These are phyloP conservation scores for Galerina sulciceps DNA, from an alignment of 768 basidiomycete species.

Conservation along the genomic window DNA sequence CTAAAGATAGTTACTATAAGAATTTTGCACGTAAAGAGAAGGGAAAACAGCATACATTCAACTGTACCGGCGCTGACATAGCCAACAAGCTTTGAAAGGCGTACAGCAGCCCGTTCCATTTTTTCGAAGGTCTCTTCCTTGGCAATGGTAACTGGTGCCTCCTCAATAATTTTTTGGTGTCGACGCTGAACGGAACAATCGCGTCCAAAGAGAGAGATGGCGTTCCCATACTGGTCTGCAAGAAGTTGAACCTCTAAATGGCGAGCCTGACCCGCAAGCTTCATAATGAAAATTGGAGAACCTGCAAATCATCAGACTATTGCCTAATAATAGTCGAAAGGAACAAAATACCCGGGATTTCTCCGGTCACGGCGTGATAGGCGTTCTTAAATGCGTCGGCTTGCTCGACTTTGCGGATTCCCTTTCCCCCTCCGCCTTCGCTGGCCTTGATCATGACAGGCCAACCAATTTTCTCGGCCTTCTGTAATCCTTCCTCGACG, in stretches of 20 bases:
- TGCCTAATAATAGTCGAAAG: constrained; percentile 10
- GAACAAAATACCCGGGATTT: constrained; percentile 83
- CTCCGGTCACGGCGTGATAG: constrained; percentile 90
- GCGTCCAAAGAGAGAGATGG: constrained; percentile 97
- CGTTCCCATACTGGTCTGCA: constrained; percentile 99
- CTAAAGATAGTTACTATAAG: constrained; percentile 39
- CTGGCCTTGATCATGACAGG: constrained; percentile 99
- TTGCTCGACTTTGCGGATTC: constrained; percentile 92
- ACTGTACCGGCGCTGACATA: constrained; percentile 99
- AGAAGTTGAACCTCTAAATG: constrained; percentile 98
- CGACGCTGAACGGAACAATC: constrained; percentile 99
- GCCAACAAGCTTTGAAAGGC: constrained; percentile 97
- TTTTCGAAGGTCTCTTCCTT: constrained; percentile 89
- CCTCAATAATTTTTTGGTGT: constrained; percentile 99
- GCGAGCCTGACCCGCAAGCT: constrained; percentile 95
- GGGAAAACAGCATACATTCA: constrained; percentile 68
- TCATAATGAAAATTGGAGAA: constrained; percentile 99
- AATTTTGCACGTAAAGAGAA: constrained; percentile 3
- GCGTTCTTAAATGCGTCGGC: constrained; percentile 92
- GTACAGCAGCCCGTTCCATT: constrained; percentile 99
- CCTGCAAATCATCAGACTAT: constrained; percentile 46
- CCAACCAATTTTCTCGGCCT: constrained; percentile 89
- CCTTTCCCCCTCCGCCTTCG: constrained; percentile 99
- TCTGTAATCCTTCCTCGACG: constrained; percentile 85
- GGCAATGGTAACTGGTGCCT: constrained; percentile 98